Evolutionary conservation across 2,329 filamentous ascomycete genomes (phyloP), one percentile per base, ranked within the genome.

Genomic region (Talaromyces amestolkiae): DNA sequence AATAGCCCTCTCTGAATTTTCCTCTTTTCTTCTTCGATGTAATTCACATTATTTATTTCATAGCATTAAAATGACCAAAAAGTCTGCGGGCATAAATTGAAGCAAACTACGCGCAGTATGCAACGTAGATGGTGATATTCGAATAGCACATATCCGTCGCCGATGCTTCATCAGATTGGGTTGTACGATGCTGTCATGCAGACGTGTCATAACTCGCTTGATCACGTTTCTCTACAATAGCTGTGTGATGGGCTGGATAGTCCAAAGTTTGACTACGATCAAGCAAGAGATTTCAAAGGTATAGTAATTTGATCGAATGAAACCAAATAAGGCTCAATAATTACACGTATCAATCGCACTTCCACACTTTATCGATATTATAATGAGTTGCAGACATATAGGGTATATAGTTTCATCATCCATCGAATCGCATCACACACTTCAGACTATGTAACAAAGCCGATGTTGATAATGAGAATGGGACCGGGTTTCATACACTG

Each of bases 261-360:
- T 31, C 6, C 27, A 31, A 31, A 6, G 27, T 31, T 31, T 31
- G 27, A 31, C 27, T 31, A 31, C 27, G 27, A 27, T 27, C 27
- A 31, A 31, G 27, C 27, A 31, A 31, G 27, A 31, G 27, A 6
- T 7, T 31, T 15, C 13, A 51, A 27, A 15, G 17, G 27, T 33
- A 53, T 53, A 53, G 15, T 33, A 53, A 6, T 33, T 53, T 33
- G 15, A 31, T 51, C 27, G n/a, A n/a, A 53, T 53, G 49, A 31
- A 13, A 51, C 49, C 49, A n/a, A 53, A 31, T 17, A 53, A 53
- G 49, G 24, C 27, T 53, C 49, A 53, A 53, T 53, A 53, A 53
- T 53, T 53, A 53, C 24, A 53, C 15, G 24, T 24, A 11, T 53
- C 15, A 53, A 53, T 33, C 17, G 9, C 27, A 33, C 49, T 19